Evolutionary conservation across 345 rosid genomes (phyloP).

Genomic region (Sisymbrium irio): DNA sequence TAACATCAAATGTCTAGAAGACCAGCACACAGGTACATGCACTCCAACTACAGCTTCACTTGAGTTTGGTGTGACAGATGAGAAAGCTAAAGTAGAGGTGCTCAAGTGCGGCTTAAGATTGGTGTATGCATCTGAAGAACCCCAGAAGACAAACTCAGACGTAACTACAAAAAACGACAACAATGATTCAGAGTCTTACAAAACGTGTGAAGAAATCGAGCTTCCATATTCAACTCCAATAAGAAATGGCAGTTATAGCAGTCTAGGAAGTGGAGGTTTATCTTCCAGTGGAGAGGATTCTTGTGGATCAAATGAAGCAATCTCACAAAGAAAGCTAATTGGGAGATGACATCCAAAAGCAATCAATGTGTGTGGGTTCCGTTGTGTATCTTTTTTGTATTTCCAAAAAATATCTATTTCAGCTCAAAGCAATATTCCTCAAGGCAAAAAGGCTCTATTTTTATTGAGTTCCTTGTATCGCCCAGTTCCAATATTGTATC

Average conservation of each 20-base stretch:
- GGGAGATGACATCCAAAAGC: not conserved
- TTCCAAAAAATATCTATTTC: too few relatives aligned
- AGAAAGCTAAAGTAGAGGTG: not conserved
- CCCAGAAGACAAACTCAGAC: slow-evolving; percentile 11
- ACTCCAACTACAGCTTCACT: not conserved
- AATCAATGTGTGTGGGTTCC: not conserved
- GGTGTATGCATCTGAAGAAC: slow-evolving; percentile 10
- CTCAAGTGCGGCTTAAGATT: slow-evolving; percentile 8
- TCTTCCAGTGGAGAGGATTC: not conserved
- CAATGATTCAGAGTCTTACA: not conserved
- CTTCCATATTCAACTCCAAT: not conserved
- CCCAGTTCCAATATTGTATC: not conserved
- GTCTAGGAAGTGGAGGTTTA: not conserved
- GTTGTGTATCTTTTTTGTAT: not conserved
- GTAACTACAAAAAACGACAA: not conserved
- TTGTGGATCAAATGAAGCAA: not conserved
- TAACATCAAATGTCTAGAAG: not conserved
- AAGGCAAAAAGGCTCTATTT: not conserved
- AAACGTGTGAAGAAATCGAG: not conserved
- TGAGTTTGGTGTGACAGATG: slow-evolving; percentile 5
- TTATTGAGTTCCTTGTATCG: not conserved
- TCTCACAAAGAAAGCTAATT: not conserved
- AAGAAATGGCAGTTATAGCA: not conserved
- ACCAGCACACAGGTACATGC: not conserved
- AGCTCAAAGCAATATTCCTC: not conserved